A percentile compares a stretch with the other conserved stretches of the same genome.
These are phyloP conservation scores for Avicennia marina DNA, from an alignment of 257 asterid genomes.

Conservation along the genomic window DNA sequence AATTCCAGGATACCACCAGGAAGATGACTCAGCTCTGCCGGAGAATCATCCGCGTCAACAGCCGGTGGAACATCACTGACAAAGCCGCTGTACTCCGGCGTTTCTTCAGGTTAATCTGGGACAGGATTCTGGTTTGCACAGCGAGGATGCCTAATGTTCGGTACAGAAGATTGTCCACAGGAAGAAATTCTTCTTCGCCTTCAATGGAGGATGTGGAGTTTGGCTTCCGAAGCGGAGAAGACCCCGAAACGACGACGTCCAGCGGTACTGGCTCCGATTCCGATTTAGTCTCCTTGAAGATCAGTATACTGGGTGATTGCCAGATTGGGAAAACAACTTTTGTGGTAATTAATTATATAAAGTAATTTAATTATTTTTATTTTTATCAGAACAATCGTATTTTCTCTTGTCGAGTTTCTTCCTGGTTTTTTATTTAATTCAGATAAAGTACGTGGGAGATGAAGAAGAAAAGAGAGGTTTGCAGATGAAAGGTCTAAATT, in stretches of 20 bases:
- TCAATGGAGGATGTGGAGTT: conserved; percentile 18
- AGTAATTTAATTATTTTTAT: background rate
- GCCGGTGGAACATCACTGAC: conserved; percentile 41
- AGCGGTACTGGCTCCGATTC: conserved; percentile 41
- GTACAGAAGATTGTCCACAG: conserved; percentile 37
- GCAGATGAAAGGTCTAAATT: conserved; percentile 60
- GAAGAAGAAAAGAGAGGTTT: conserved; percentile 49
- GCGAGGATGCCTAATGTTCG: conserved; percentile 20
- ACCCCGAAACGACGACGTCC: conserved; percentile 17
- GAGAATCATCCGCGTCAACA: conserved; percentile 43
- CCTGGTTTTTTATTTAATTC: background rate
- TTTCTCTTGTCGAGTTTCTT: too few relatives aligned
- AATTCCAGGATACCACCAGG: conserved; percentile 29
- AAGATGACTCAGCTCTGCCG: conserved; percentile 48
- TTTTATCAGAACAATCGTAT: background rate
- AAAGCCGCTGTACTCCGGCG: conserved; percentile 38
- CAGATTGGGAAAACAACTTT: conserved; percentile 80
- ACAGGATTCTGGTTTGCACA: conserved; percentile 48
- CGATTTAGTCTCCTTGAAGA: conserved; percentile 68
- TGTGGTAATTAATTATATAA: conserved; percentile 31
- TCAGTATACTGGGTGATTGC: conserved; percentile 72
- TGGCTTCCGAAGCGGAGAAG: background rate
- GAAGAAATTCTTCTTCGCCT: conserved; percentile 17
- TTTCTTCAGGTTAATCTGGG: conserved; percentile 44
- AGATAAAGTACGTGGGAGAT: conserved; percentile 72